phyloP scores from a whole-genome alignment of 345 rosid genomes.

The Eucalyptus cloeziana region DNA sequence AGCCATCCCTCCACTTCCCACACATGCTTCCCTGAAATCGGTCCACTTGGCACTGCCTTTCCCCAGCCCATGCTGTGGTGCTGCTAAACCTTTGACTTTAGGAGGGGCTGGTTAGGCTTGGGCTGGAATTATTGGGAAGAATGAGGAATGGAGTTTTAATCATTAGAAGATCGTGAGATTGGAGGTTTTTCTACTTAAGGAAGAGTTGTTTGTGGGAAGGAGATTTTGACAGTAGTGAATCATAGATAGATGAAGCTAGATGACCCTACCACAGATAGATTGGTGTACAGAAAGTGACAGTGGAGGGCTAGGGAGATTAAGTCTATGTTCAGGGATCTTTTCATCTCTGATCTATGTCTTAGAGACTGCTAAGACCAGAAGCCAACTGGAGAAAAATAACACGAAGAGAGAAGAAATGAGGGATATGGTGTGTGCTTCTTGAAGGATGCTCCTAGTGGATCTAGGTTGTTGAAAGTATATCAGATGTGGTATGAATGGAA shows the following conservation, averaged over 20 bases:
- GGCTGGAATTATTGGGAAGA: not conserved
- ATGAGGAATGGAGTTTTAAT: not conserved
- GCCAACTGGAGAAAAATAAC: not conserved
- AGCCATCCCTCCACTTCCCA: not conserved
- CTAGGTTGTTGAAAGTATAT: not conserved
- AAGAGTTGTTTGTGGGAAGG: not conserved
- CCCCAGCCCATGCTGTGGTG: not conserved
- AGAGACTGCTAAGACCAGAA: not conserved
- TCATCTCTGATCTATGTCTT: not conserved
- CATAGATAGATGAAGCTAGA: not conserved
- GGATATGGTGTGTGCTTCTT: not conserved
- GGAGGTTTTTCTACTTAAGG: not conserved
- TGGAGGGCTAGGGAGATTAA: not conserved
- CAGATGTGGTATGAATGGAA: not conserved
- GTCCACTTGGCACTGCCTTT: not conserved
- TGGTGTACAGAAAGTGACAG: not conserved
- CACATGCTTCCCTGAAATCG: not conserved
- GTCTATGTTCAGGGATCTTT: not conserved
- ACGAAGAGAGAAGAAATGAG: not conserved
- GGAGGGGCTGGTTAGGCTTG: not conserved
- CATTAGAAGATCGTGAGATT: not conserved
- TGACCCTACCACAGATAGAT: not conserved
- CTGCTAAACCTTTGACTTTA: not conserved
- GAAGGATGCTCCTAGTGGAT: not conserved
- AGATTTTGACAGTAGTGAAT: not conserved